Percentiles rank a stretch among this genome's conserved stretches.
These are phyloP conservation scores for Pseudopyrenochaeta lycopersici DNA, from an alignment of 2,329 filamentous ascomycete genomes.

Conservation along the genomic window DNA sequence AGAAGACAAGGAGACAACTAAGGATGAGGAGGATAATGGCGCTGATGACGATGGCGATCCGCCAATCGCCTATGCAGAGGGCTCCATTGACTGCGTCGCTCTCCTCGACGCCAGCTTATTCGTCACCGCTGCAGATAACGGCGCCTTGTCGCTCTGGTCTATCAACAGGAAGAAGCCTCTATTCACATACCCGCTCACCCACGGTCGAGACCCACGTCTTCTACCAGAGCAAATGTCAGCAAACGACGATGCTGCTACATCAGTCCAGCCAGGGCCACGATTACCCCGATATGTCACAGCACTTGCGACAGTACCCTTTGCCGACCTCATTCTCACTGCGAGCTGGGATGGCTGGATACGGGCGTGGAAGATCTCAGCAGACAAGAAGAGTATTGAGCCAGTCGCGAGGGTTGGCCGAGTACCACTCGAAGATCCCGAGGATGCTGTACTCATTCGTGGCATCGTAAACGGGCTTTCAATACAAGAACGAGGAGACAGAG, in stretches of 20 bases:
- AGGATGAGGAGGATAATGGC: conserved; percentile 48
- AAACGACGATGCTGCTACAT: conserved; percentile 64
- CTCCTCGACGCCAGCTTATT: conserved; percentile 90
- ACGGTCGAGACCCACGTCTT: conserved; percentile 81
- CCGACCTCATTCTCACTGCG: conserved; percentile 87
- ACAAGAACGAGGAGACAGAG: conserved; percentile 83
- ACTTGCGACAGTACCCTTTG: conserved; percentile 84
- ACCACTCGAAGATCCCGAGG: conserved; percentile 26
- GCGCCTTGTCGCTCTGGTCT: conserved; percentile 85
- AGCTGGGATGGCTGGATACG: conserved; percentile 93
- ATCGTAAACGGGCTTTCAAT: conserved; percentile 89
- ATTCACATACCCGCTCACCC: conserved; percentile 79
- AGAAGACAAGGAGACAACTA: conserved; percentile 59
- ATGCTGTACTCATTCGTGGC: conserved; percentile 65
- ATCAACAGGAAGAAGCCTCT: conserved; percentile 95
- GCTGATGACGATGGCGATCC: conserved; percentile 54
- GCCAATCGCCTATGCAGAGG: conserved; percentile 67
- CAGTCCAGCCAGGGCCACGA: conserved; percentile 61
- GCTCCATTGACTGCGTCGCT: conserved; percentile 89
- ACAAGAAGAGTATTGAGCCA: conserved; percentile 78
- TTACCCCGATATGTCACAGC: conserved; percentile 89
- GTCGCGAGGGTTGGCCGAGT: conserved; percentile 70
- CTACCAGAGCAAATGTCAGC: conserved; percentile 75
- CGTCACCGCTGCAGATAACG: conserved; percentile 93
- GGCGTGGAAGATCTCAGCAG: conserved; percentile 78